Evolutionary conservation across 2,329 filamentous ascomycete genomes (phyloP), one percentile per base, ranked within the genome.

Genomic region (Curvularia spicifera): DNA sequence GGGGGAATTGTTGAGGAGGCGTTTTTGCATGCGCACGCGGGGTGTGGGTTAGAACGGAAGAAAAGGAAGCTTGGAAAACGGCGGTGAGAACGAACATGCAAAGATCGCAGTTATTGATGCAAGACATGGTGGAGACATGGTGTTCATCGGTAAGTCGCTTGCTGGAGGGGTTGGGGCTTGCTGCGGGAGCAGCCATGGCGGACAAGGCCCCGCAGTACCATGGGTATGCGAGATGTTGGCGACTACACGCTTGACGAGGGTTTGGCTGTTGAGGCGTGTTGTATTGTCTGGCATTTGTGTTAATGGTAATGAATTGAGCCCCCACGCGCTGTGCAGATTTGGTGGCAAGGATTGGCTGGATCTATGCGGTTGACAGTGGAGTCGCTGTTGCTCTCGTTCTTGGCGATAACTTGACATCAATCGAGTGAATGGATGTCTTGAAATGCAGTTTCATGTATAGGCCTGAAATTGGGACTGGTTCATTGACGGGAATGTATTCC

Each of bases 91-190:
- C 20, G 29, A 29, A 47, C 18, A 22, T 33, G 28, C 20, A 20
- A 20, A 20, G 12, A 46, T 20, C 15, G 26, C 5, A 10, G 31
- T 13, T 12, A 5, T 15, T 37, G 33, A 33, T 47, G 44, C 29
- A 31, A 29, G n/a, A 31, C 28, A 20, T 20, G 28, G 44, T 47
- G 28, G n/a, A 29, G n/a, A 31, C 28, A 20, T 31, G 28, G 44
- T 47, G 28, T 33, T 47, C 44, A 47, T 47, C 44, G 44, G 44
- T 47, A 47, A 47, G 18, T 10, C 8, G 29, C 10, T 20, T 47
- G 28, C 28, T 31, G 20, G 29, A 7, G 44, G 33, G 3, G 3
- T 10, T n/a, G 31, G 29, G 28, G 28, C 24, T 13, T 46, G 44
- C 40, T 43, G 40, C 40, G 40, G 12, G 39, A 22, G 18, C 10